Base-by-base conservation (phyloP, 345 rosid genomes). In the Triadica sebifera region DNA sequence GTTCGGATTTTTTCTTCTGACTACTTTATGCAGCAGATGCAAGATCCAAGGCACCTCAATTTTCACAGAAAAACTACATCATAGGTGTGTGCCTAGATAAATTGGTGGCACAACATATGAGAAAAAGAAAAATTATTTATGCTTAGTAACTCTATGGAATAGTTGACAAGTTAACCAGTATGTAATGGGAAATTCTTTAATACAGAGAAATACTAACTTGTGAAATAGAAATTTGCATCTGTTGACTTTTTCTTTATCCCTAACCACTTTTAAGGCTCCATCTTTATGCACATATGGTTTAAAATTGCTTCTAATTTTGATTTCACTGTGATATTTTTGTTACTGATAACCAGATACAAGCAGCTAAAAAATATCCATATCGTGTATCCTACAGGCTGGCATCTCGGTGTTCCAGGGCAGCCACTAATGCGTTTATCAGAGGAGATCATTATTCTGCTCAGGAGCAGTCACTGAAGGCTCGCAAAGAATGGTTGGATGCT, bases 391-490 rank as follows among this genome's bases (percentile, higher is more conserved):
- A 76, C 87, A 95, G 99, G 84, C 85, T 87, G 59, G 98, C 99
- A 74, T 89, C 96, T 70, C 88, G 83, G 73, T 91, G 91, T 77
- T 89, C 93, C 52, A 86, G 82, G 84, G 89, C 93, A 66, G 97
- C 98, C 29, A 79, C 85, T 61, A 91, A 85, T 83, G 97, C 96
- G 73, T 95, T 87, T 77, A 19, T 81, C 59, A 87, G 94, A 79
- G 85, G 89, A 37, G 99, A 94, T 76, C 98, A 91, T 86, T 70
- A 65, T 78, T 83, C 92, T 78, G 94, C 99, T n/a, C 88, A 82
- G 72, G 86, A 88, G 65, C 87, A 80, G 72, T 91, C 98, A 12
- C 78, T 78, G 67, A 90, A 84, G 79, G 98, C 97, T 66, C 87
- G 71, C 60, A 88, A 88, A 58, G 94, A 89, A 72, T 85, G 94